phyloP scores from a whole-genome alignment of 169 alveolate species.

The Plasmodium gallinaceum region DNA sequence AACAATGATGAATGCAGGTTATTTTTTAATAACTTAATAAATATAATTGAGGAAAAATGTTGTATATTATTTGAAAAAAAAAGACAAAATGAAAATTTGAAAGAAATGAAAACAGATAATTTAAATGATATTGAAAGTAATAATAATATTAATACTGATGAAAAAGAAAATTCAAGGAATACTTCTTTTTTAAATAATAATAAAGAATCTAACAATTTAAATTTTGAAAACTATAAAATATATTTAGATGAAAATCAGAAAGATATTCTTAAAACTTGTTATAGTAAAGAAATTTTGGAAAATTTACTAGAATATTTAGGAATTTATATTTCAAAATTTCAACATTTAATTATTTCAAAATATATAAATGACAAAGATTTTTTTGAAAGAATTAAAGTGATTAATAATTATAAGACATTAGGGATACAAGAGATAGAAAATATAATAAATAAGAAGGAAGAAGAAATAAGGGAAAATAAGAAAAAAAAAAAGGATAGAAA shows the following conservation, averaged over 20 bases:
- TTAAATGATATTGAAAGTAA: not conserved
- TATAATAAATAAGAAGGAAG: conserved; percentile 21
- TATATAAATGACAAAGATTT: conserved; percentile 45
- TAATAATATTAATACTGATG: not conserved
- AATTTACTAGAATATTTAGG: conserved; percentile 21
- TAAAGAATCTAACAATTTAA: not conserved
- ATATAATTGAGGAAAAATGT: conserved; percentile 24
- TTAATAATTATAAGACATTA: conserved; percentile 56
- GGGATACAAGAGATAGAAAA: conserved; percentile 25
- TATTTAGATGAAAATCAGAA: conserved; percentile 17
- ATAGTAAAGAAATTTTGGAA: not conserved
- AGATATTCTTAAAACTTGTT: conserved; percentile 12
- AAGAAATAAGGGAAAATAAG: conserved; percentile 48
- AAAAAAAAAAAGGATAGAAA: conserved; percentile 52
- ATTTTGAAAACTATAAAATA: conserved; percentile 24
- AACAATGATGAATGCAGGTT: conserved; percentile 58
- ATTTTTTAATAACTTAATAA: conserved; percentile 38
- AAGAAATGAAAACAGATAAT: too few relatives aligned
- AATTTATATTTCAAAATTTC: conserved; percentile 5
- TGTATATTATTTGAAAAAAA: conserved; percentile 11
- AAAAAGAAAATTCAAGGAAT: not conserved
- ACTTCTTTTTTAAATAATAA: not conserved
- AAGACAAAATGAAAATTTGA: not conserved
- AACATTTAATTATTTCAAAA: conserved; percentile 23
- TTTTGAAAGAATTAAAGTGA: conserved; percentile 21